These are phyloP conservation scores for Lizonia empirigonia DNA, from an alignment of 2,329 filamentous ascomycete species.

Conservation along the genomic window DNA sequence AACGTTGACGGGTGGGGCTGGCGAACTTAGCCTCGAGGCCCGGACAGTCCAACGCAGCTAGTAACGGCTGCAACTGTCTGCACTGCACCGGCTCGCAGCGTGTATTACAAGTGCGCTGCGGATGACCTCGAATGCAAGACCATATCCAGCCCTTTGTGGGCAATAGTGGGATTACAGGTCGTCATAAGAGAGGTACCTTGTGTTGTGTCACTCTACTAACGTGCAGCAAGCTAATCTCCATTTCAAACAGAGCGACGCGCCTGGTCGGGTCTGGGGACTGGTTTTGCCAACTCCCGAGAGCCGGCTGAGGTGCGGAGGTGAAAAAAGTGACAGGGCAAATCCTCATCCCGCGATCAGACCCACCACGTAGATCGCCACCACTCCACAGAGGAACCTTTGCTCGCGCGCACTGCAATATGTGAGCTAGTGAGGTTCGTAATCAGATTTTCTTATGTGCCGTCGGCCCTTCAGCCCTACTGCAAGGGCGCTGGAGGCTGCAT, in stretches of 20 bases:
- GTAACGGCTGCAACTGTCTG: constrained; percentile 29
- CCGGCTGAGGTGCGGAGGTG: constrained; percentile 15
- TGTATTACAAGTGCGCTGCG: constrained; percentile 35
- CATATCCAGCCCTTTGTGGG: constrained; percentile 27
- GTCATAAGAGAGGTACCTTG: constrained; percentile 32
- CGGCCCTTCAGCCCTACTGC: constrained; percentile 42
- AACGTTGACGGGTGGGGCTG: constrained; percentile 21
- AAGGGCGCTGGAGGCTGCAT: constrained; percentile 39
- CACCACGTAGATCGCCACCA: constrained; percentile 3
- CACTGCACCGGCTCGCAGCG: constrained; percentile 29
- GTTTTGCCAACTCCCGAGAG: constrained; percentile 18
- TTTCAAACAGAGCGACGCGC: constrained; percentile 37
- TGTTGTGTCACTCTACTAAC: constrained; percentile 41
- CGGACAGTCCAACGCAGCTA: constrained; percentile 21
- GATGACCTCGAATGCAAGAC: constrained; percentile 23
- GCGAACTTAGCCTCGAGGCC: constrained; percentile 22
- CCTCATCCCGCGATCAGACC: constrained; percentile 6
- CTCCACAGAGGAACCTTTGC: background rate
- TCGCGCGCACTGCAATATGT: constrained; percentile 1
- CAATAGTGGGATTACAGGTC: constrained; percentile 23
- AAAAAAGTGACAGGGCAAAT: constrained; percentile 41
- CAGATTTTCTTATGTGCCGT: background rate
- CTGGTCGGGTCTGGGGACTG: constrained; percentile 19
- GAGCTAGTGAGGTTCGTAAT: constrained; percentile 1
- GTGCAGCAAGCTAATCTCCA: constrained; percentile 38